Evolutionary conservation across 805 yeast species (phyloP).

Genomic region (Blastobotrys robertii): DNA sequence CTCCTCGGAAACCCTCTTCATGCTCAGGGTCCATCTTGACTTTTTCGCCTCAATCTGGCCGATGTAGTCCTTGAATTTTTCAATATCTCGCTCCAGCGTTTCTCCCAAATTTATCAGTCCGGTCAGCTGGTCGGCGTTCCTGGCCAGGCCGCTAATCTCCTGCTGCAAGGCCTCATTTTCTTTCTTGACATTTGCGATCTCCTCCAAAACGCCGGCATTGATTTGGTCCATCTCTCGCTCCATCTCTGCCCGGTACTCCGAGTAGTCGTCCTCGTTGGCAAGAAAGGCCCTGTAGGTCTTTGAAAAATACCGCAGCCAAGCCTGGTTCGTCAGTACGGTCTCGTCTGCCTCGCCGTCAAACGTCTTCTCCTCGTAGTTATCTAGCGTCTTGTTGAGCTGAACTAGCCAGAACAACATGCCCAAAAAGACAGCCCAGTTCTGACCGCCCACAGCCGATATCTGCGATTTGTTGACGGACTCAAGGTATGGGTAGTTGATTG

Average conservation of each 20-base stretch:
- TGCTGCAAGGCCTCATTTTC: slow-evolving; percentile 34
- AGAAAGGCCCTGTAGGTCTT: slow-evolving; percentile 61
- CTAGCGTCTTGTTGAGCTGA: slow-evolving; percentile 40
- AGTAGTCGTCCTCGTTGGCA: slow-evolving; percentile 53
- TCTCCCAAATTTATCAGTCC: slow-evolving; percentile 46
- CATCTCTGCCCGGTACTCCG: slow-evolving; percentile 45
- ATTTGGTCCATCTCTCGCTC: slow-evolving; percentile 44
- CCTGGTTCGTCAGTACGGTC: slow-evolving; percentile 36
- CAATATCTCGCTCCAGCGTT: slow-evolving; percentile 61
- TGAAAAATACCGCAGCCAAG: slow-evolving; percentile 51
- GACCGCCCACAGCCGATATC: slow-evolving; percentile 85
- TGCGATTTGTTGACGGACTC: slow-evolving; percentile 76
- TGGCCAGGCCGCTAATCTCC: slow-evolving; percentile 34
- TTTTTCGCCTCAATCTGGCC: slow-evolving; percentile 57
- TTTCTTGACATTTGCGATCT: slow-evolving; percentile 33
- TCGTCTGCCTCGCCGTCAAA: slow-evolving; percentile 30
- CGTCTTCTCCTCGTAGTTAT: slow-evolving; percentile 30
- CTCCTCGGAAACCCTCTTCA: slow-evolving; percentile 50
- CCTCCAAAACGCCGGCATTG: slow-evolving; percentile 39
- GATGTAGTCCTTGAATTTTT: slow-evolving; percentile 63
- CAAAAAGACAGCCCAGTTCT: slow-evolving; percentile 67
- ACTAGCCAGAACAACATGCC: slow-evolving; percentile 82
- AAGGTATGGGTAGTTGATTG: slow-evolving; percentile 66
- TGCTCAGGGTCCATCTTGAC: slow-evolving; percentile 49
- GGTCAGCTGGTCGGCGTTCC: slow-evolving; percentile 39